Evolutionary conservation across 768 basidiomycete species (phyloP).

Genomic region (Panus rudis): DNA sequence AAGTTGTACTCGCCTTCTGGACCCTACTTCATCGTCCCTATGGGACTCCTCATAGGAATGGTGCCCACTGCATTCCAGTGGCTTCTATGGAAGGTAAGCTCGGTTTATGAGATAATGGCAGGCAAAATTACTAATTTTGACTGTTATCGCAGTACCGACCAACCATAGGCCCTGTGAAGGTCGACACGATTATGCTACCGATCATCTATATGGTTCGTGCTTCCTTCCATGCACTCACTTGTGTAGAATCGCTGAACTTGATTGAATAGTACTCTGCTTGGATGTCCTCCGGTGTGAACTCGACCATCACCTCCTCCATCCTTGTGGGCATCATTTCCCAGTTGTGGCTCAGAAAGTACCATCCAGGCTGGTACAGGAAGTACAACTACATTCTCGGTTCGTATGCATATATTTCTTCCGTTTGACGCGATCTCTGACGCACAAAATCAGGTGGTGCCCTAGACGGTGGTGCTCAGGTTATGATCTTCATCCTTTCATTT

Average conservation of each 20-base stretch:
- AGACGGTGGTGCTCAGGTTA: conserved; percentile 59
- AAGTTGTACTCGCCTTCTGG: conserved; percentile 47
- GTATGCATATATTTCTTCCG: neutral
- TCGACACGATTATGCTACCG: conserved; percentile 46
- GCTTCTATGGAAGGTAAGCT: conserved; percentile 41
- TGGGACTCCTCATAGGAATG: conserved; percentile 48
- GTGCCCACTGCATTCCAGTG: conserved; percentile 46
- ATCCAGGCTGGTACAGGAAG: conserved; percentile 60
- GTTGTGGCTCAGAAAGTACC: conserved; percentile 45
- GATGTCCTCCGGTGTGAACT: conserved; percentile 51
- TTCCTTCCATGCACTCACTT: conserved; percentile 14
- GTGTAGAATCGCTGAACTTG: conserved; percentile 28
- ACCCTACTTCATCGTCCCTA: conserved; percentile 50
- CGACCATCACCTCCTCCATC: conserved; percentile 37
- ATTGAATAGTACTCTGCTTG: conserved; percentile 27
- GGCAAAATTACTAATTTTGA: neutral
- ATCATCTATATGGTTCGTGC: conserved; percentile 41
- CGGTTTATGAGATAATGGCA: neutral
- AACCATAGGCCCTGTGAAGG: conserved; percentile 43
- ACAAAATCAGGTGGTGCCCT: conserved; percentile 40
- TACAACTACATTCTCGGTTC: conserved; percentile 56
- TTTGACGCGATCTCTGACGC: neutral
- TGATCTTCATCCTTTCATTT: conserved; percentile 58
- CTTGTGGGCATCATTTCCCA: conserved; percentile 38
- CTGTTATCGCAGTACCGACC: conserved; percentile 39